Evolutionary conservation across 176 grass and related monocot genomes (phyloP), one percentile per base, ranked within the genome.

Genomic region (Eleusine coracana): DNA sequence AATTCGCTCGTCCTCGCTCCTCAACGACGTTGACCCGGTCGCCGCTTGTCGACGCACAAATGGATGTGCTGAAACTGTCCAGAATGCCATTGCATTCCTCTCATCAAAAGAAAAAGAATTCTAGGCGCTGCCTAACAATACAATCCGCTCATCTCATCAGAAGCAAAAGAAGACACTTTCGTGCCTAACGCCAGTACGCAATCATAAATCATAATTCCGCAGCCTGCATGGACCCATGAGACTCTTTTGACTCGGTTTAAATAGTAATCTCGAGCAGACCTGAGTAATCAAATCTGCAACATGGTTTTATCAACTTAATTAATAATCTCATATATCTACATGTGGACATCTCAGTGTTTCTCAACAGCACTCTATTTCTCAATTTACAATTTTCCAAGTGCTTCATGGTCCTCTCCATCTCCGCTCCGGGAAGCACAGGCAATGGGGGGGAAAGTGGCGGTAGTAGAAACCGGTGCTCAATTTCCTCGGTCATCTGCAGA

Each of bases 401-500:
- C 58, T 61, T 25, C 2, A 59, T 23, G 6, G 7, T 10, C 21
- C 7, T 60, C 56, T 60, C 21, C 56, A 6, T 60, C 56, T 60
- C 21, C 56, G 20, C 20, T 25, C 21, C 11, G 56, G 56, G 2
- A 60, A 60, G 21, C 56, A 28, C 7, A 13, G 3, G 25, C 60
- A 68, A 17, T n/a, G n/a, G n/a, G 16, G 5, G 1, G 9, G 21
- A 11, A 67, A 21, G 4, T 75, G 46, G 10, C 10, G 6, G 21
- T 37, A 28, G 9, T 49, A 46, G 23, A 46, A 2, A 10, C 58
- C 58, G 3, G 58, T 9, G 7, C 58, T 59, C 20, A 2, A 6
- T 59, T 59, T 17, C 20, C 18, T 23, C 15, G 37, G 64, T 92
- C 77, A 94, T 12, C 69, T 88, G 82, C 95, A 94, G 63, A 94